These are phyloP conservation scores for Trametes pubescens DNA, from an alignment of 1,284 basidiomycete genomes.

Conservation along the genomic window DNA sequence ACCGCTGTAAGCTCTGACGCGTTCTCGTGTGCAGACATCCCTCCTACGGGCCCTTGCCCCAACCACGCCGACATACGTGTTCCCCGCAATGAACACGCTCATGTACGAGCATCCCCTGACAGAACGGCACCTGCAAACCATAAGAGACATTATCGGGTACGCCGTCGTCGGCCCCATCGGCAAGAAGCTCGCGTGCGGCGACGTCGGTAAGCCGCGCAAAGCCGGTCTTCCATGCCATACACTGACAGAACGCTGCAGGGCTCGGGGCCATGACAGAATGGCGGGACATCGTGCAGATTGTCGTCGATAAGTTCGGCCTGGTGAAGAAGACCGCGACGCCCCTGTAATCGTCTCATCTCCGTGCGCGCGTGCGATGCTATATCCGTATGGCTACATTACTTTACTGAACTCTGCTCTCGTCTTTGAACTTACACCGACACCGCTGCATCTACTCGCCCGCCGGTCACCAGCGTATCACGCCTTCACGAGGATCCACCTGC, in stretches of 20 bases:
- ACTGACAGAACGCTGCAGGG: slow-evolving; percentile 52
- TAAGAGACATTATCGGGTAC: slow-evolving; percentile 81
- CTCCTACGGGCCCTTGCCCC: slow-evolving; percentile 88
- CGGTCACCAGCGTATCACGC: slow-evolving; percentile 17
- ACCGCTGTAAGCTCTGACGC: neutral
- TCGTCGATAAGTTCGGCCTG: slow-evolving; percentile 65
- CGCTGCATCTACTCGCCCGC: neutral
- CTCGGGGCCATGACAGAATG: slow-evolving; percentile 95
- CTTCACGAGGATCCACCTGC: slow-evolving; percentile 61
- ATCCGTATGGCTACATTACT: neutral
- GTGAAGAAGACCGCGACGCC: slow-evolving; percentile 4
- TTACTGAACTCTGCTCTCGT: too few species aligned
- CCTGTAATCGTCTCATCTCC: neutral
- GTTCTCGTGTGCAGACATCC: slow-evolving; percentile 72
- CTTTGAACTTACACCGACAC: neutral
- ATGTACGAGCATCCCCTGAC: slow-evolving; percentile 99
- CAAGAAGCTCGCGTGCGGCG: slow-evolving; percentile 92
- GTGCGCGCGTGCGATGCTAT: neutral
- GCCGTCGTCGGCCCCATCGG: slow-evolving; percentile 86
- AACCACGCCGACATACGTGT: slow-evolving; percentile 85
- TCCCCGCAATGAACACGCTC: slow-evolving; percentile 98
- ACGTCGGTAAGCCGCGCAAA: slow-evolving; percentile 66
- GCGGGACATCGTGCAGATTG: slow-evolving; percentile 79
- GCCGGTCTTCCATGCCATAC: slow-evolving; percentile 34
- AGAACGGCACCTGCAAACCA: slow-evolving; percentile 75